A percentile compares a stretch with the other conserved stretches of the same genome.
Conservation (phyloP, 139 green algal species). For the Picochlorum costavermella region DNA sequence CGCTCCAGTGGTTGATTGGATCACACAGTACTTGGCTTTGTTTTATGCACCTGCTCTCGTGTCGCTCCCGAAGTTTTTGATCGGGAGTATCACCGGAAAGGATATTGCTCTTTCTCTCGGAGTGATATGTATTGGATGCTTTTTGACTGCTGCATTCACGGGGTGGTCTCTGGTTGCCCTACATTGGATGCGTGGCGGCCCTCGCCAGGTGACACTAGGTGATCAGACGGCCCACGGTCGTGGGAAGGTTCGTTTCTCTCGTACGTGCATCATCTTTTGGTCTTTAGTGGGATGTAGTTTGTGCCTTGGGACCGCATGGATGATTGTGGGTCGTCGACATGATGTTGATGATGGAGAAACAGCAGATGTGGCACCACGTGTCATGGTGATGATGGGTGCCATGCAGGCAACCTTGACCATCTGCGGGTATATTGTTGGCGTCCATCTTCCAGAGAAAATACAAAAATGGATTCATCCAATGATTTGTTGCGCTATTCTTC, state of each 20-base stretch:
- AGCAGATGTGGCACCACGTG: too few species aligned
- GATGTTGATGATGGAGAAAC: too few species aligned
- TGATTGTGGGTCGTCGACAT: neutral
- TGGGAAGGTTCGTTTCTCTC: too few species aligned
- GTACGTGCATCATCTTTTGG: too few species aligned
- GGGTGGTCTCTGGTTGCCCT: neutral
- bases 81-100: neutral
- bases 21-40: conserved; percentile 74
- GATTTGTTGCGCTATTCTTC: conserved; percentile 41
- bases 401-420: too few species aligned
- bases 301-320: neutral
- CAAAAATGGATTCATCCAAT: conserved; percentile 58
- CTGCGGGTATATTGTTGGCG: too few species aligned
- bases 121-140: neutral
- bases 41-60: conserved; percentile 87
- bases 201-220: too few species aligned
- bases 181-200: too few species aligned
- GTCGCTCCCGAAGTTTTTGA: conserved; percentile 59
- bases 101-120: neutral
- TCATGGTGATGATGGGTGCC: too few species aligned
- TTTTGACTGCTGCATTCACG: conserved; percentile 8
- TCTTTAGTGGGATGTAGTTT: too few species aligned
- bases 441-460: conserved; percentile 12
- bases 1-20: conserved; percentile 62
- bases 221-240: too few species aligned